A percentile compares a stretch with the other conserved stretches of the same genome.
Evolutionary conservation across 345 rosid species (phyloP).

Genomic region (Lepidium didymum): DNA sequence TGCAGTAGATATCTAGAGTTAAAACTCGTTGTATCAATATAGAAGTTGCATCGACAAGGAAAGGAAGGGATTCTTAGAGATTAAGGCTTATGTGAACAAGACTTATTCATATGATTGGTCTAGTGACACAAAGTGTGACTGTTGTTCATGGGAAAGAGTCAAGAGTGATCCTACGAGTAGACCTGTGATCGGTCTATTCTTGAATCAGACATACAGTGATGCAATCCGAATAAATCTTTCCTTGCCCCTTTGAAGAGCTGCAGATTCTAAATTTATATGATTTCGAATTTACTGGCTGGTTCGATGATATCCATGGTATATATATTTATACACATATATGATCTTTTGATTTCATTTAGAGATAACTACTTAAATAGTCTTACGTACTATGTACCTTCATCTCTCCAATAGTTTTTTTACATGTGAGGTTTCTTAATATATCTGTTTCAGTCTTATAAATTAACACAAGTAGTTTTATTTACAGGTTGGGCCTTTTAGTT

Average conservation of each 20-base stretch:
- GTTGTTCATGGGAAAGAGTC: conserved; percentile 1
- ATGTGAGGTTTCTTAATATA: too few species aligned
- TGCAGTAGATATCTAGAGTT: too few species aligned
- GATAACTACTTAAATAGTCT: too few species aligned
- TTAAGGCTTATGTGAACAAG: background rate
- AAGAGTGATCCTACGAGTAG: background rate
- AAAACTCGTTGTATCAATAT: too few species aligned
- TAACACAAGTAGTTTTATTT: too few species aligned
- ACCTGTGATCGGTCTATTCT: background rate
- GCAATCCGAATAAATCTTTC: background rate
- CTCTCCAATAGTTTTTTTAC: too few species aligned
- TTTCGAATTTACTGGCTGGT: background rate
- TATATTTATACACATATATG: too few species aligned
- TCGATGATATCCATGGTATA: conserved; percentile 9
- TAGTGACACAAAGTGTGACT: background rate
- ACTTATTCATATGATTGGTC: background rate
- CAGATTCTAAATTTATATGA: background rate
- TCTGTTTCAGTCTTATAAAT: too few species aligned
- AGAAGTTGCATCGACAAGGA: conserved; percentile 4
- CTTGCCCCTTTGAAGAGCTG: background rate
- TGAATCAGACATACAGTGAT: background rate
- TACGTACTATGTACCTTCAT: too few species aligned
- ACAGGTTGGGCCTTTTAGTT: too few species aligned
- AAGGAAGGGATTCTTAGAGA: background rate
- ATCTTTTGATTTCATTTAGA: too few species aligned